These are phyloP conservation scores for Rhizopus microsporus DNA, from an alignment of 371 early-diverging fungal species.

Conservation along the genomic window DNA sequence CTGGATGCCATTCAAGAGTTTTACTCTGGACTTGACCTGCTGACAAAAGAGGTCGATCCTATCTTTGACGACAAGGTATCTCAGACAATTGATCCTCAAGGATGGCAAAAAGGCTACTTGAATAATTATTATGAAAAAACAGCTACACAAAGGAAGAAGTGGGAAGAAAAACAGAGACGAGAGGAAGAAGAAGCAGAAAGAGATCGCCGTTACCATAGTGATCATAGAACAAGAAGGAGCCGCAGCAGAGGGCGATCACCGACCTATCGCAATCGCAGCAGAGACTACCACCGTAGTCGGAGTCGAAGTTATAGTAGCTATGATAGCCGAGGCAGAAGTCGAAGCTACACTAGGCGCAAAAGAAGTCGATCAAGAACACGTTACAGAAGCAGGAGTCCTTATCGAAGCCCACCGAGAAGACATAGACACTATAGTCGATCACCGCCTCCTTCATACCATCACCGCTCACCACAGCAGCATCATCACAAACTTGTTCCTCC, in stretches of 20 bases:
- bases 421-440: conserved; percentile 7
- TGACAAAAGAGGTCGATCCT: conserved; percentile 15
- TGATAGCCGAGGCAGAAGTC: conserved; percentile 5
- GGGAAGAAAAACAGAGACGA: conserved; percentile 1
- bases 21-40: conserved; percentile 42
- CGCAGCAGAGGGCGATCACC: background rate
- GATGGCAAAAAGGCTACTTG: conserved; percentile 61
- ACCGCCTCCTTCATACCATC: conserved; percentile 7
- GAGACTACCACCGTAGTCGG: conserved; percentile 8
- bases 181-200: conserved; percentile 3
- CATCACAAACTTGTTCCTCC: background rate
- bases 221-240: background rate
- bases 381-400: conserved; percentile 17
- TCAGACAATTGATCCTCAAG: conserved; percentile 46
- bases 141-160: conserved; percentile 10
- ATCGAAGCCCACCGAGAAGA: conserved; percentile 13
- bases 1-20: conserved; percentile 46
- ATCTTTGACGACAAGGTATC: conserved; percentile 26
- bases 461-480: conserved; percentile 2
- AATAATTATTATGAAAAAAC: conserved; percentile 41
- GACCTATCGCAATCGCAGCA: conserved; percentile 2
- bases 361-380: conserved; percentile 6
- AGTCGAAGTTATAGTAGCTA: conserved; percentile 14
- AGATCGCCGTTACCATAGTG: background rate
- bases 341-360: conserved; percentile 6